Conservation (phyloP, 2,329 filamentous ascomycete species). For the Triangularia verruculosa region DNA sequence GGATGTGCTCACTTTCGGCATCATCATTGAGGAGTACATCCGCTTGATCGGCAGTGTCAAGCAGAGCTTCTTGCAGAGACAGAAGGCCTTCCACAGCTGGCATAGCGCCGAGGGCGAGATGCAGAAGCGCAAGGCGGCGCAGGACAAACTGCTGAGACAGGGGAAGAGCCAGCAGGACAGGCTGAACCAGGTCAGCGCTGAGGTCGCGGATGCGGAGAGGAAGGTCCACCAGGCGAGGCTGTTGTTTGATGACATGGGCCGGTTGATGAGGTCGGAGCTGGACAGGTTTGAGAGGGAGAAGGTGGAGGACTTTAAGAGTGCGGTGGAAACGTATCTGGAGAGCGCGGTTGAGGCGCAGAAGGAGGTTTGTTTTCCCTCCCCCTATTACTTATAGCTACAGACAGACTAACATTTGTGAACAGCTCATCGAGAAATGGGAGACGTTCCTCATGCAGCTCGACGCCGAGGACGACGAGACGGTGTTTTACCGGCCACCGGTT, state of each 20-base stretch:
- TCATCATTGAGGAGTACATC: constrained; percentile 98
- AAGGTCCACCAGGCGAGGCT: constrained; percentile 87
- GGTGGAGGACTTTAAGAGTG: constrained; percentile 98
- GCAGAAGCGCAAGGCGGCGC: constrained; percentile 80
- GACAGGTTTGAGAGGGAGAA: constrained; percentile 96
- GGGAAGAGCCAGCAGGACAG: constrained; percentile 95
- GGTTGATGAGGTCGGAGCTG: constrained; percentile 84
- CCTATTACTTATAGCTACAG: background rate
- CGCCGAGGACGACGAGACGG: constrained; percentile 79
- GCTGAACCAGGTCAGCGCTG: constrained; percentile 84
- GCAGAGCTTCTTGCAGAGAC: constrained; percentile 84
- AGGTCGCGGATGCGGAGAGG: constrained; percentile 91
- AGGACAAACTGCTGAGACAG: constrained; percentile 93
- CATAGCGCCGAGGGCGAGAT: constrained; percentile 86
- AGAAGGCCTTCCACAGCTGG: constrained; percentile 95
- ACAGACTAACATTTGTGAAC: background rate
- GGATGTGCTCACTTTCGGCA: constrained; percentile 91
- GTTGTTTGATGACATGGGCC: constrained; percentile 95
- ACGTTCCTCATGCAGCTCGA: constrained; percentile 96
- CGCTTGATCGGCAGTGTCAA: constrained; percentile 94
- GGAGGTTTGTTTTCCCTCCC: constrained; percentile 62
- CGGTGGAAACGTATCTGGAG: constrained; percentile 95
- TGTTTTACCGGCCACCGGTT: constrained; percentile 64
- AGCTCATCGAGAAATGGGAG: constrained; percentile 89
- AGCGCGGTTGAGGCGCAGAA: constrained; percentile 97